phyloP scores from a whole-genome alignment of 83 land plant genomes.

The Picea abies region DNA sequence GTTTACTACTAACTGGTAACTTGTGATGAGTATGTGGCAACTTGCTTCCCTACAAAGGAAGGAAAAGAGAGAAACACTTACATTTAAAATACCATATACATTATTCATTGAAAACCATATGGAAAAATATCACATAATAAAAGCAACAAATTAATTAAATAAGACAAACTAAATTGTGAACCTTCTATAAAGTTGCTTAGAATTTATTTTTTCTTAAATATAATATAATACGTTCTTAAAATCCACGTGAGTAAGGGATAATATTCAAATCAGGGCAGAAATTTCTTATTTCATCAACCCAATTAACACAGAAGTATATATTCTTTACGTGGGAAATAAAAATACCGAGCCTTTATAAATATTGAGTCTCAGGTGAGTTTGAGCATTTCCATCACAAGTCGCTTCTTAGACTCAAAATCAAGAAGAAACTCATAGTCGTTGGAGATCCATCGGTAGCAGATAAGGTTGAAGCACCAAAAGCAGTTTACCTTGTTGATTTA shows the following conservation, averaged over 20 bases:
- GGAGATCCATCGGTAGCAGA: too few species aligned
- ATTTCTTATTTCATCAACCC: conserved; percentile 1
- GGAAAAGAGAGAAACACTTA: too few species aligned
- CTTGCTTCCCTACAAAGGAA: conserved; percentile 70
- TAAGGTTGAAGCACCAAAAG: too few species aligned
- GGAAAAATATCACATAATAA: too few species aligned
- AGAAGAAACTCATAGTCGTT: conserved; percentile 55
- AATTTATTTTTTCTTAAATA: conserved; percentile 84
- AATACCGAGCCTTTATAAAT: too few species aligned
- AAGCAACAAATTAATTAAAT: too few species aligned
- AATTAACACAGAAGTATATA: conserved; percentile 54
- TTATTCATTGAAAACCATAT: too few species aligned
- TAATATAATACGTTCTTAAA: conserved; percentile 62
- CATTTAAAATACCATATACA: too few species aligned
- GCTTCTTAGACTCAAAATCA: conserved; percentile 79
- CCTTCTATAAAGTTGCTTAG: conserved; percentile 36
- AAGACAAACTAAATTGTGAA: too few species aligned
- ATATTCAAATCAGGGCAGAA: conserved; percentile 96
- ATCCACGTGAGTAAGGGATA: conserved; percentile 89
- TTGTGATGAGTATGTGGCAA: conserved; percentile 95
- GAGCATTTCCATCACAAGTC: conserved; percentile 81
- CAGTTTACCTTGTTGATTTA: too few species aligned
- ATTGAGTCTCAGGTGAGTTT: too few species aligned
- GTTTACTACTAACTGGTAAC: conserved; percentile 86
- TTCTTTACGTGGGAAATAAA: conserved; percentile 76